Base-by-base conservation (phyloP, 1,139 yeast species). In the Taphrina pruni region DNA sequence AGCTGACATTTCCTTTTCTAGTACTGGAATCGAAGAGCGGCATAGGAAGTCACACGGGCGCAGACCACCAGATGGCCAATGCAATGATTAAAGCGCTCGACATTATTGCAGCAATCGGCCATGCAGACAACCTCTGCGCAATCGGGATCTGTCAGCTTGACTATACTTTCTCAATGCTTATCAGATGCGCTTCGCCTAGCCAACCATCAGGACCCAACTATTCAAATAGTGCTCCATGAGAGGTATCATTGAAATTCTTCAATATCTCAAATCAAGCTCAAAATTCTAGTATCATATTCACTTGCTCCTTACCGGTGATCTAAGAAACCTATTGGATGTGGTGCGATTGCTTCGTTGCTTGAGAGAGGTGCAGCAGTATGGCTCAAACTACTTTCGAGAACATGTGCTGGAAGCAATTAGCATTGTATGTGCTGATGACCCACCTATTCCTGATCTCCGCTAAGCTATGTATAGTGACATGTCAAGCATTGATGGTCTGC, bases 101-200 rank as follows among this genome's bases (percentile, higher is more conserved):
- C 21, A 35, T 50, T 6, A 21, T 50, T 21, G 54, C 35, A 21
- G 36, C 36, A 1, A 17, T 50, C 2, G 54, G 54, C 11, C 36
- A 21, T 32, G 4, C 20, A 35, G 36, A 21, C n/a, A 50, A 17
- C 8, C 54, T 50, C n/a, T 50, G 6, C n/a, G 6, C 54, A 8
- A 50, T 50, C 21, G 54, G 54, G 36, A 3, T 50, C 21, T 50
- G 54, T n/a, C 54, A 50, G 54, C 20, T 50, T n/a, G 54, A 6
- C 36, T 50, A 17, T n/a, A 6, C 36, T 35, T 50, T 20, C 36
- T 32, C 20, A n/a, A 8, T 50, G 4, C 21, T 20, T 26, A 21
- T 50, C 6, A 36, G 36, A n/a, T 21, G 35, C 36, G 21, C 8
- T 21, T 50, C 36, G 6, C 8, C 35, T 26, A 41, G 32, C 32